Evolutionary conservation across 352 stramenopile genomes (phyloP), one percentile per base, ranked within the genome.

Genomic region (Globisporangium orthogonon): DNA sequence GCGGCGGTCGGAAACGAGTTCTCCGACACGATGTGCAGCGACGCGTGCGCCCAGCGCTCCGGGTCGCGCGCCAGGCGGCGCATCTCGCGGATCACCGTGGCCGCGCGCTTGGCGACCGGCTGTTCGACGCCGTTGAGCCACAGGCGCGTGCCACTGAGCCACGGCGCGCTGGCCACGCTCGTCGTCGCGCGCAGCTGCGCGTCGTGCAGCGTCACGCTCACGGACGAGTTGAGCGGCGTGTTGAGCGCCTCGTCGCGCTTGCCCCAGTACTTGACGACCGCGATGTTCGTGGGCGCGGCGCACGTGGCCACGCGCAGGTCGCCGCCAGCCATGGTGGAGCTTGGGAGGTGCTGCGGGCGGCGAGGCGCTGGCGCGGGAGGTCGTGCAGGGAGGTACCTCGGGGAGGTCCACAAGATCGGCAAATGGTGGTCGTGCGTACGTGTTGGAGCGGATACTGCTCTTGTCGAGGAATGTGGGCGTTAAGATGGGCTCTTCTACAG

Each of bases 1-100:
- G 97, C 96, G 6, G 96, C 96, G 4, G 97, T 99, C 4, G 97
- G 97, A 71, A 99, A 99, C 61, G 91, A 99, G 71, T 99, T 99
- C 58, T 94, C 89, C 33, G 87, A 97, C 7, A 94, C 89, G 46
- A 99, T 97, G 60, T 97, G 94, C 40, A 99, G 68, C 23, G 94
- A 67, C 14, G 56, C 48, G 56, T 68, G 54, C 39, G 48, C 47
- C 50, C 49, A 56, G 47, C 49, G 44, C 39, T 18, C 46, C 43
- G 54, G 62, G 35, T 50, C 61, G 17, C 14, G 69, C 18, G 65
- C 78, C n/a, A 83, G 54, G 28, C 74, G 66, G 37, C 76, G 70
- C 68, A 95, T 87, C 58, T 87, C 75, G 11, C 65, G 61, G 33
- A 96, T 52, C 46, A 95, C 80, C 6, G 79, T 77, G 17, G 76